phyloP scores from a whole-genome alignment of 805 yeast genomes.

The Scheffersomyces coipomensis region DNA sequence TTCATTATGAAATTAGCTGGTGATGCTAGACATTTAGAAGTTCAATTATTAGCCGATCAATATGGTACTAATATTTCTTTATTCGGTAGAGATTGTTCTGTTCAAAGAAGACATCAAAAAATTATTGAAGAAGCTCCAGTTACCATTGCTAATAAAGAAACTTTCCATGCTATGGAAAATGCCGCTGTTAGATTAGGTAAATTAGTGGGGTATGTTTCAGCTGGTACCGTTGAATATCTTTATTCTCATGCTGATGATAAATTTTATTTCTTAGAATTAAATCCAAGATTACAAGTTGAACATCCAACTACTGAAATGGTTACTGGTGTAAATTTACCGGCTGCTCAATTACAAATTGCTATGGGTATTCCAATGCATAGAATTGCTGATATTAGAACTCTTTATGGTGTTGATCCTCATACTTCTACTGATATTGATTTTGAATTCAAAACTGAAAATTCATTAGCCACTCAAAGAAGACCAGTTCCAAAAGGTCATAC shows the following conservation, averaged over 20 bases:
- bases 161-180: conserved; percentile 88
- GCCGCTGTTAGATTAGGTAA: conserved; percentile 98
- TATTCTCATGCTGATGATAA: conserved; percentile 93
- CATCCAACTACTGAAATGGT: conserved; percentile 99
- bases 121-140: conserved; percentile 99
- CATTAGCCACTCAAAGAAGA: conserved; percentile 77
- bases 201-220: conserved; percentile 96
- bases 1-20: conserved; percentile 98
- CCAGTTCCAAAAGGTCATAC: conserved; percentile 98
- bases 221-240: conserved; percentile 98
- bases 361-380: conserved; percentile 99
- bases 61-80: conserved; percentile 96
- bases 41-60: conserved; percentile 95
- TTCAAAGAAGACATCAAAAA: conserved; percentile 98
- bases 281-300: conserved; percentile 98
- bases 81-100: conserved; percentile 99
- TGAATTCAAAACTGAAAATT: conserved; percentile 71
- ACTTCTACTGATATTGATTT: conserved; percentile 88
- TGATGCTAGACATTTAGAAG: conserved; percentile 96
- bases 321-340: conserved; percentile 96
- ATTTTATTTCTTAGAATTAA: conserved; percentile 93
- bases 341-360: conserved; percentile 97
- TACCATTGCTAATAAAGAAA: conserved; percentile 82
- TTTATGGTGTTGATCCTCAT: conserved; percentile 96
- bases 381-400: conserved; percentile 85